Evolutionary conservation across 306 rosid species (phyloP).

Genomic region (Geum urbanum): DNA sequence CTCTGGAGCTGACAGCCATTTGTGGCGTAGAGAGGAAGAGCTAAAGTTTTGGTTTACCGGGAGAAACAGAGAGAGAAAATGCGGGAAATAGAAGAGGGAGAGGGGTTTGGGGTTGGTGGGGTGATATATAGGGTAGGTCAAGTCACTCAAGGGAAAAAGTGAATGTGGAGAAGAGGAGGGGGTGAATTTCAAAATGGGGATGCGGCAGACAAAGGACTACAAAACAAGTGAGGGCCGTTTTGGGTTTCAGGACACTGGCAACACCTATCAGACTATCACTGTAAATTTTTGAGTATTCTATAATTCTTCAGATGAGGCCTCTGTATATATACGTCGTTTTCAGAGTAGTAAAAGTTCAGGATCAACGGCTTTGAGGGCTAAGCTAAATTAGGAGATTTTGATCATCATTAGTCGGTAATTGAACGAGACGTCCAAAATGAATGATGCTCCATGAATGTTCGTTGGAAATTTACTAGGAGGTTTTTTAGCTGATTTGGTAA

Average conservation of each 20-base stretch:
- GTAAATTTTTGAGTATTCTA: background rate
- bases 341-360: background rate
- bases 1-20: conserved; percentile 61
- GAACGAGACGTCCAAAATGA: too few relatives aligned
- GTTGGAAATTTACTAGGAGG: too few relatives aligned
- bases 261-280: background rate
- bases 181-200: conserved; percentile 47
- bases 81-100: conserved; percentile 3
- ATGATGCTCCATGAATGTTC: too few relatives aligned
- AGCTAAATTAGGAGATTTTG: background rate
- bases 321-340: background rate
- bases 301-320: background rate
- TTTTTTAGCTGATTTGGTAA: too few relatives aligned
- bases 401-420: too few relatives aligned
- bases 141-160: too few relatives aligned
- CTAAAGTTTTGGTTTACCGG: background rate
- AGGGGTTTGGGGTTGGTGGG: background rate
- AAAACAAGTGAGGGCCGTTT: conserved; percentile 57
- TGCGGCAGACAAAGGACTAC: conserved; percentile 83
- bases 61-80: background rate
- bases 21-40: background rate
- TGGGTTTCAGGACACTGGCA: conserved; percentile 42
- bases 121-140: conserved; percentile 2
- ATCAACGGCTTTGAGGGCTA: background rate
- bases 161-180: background rate